Base-by-base conservation (phyloP, 805 yeast genomes). In the Teunomyces kruisii region DNA sequence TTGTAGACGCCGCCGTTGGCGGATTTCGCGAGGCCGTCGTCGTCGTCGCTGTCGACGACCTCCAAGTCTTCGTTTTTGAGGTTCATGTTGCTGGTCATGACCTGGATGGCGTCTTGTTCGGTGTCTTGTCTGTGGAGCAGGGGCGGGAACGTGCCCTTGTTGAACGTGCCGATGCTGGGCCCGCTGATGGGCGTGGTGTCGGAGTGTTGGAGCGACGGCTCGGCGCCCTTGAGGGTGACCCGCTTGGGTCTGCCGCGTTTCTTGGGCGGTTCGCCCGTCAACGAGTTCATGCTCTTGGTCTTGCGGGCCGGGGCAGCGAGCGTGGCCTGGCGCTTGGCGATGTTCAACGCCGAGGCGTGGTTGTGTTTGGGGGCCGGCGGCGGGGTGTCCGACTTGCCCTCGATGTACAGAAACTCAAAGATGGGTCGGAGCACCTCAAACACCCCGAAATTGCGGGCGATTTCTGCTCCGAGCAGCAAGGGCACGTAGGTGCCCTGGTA, bases 401-500 rank as follows among this genome's bases (percentile, higher is more conserved):
- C 76, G 17, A 70, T 50, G 51, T 70, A 58, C 63, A 67, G 66
- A 39, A 48, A 49, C 42, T 50, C 55, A 39, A 51, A 51, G 16
- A 51, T 46, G 14, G 55, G 75, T 61, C 42, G 49, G 37, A 92
- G 71, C 12, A 76, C 70, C 3, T 78, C 85, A 48, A 73, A 70
- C 2, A 70, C 74, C n/a, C 64, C 70, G 46, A 72, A 71, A 24
- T 53, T 54, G 16, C 56, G 55, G 27, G 77, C 77, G 24, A 72
- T 64, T 3, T 68, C 72, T 6, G 55, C 65, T 1, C 77, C 77
- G 19, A 69, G 43, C 12, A 67, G 65, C 40, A 72, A 61, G 1
- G 77, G 77, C 8, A 72, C 76, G 46, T 71, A 72, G 2, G 77
- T 72, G 3, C 77, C 77, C 48, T 68, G 88, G 61, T 80, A 81